These are phyloP conservation scores for Hydnomerulius pinastri DNA, from an alignment of 768 basidiomycete species.

Conservation along the genomic window DNA sequence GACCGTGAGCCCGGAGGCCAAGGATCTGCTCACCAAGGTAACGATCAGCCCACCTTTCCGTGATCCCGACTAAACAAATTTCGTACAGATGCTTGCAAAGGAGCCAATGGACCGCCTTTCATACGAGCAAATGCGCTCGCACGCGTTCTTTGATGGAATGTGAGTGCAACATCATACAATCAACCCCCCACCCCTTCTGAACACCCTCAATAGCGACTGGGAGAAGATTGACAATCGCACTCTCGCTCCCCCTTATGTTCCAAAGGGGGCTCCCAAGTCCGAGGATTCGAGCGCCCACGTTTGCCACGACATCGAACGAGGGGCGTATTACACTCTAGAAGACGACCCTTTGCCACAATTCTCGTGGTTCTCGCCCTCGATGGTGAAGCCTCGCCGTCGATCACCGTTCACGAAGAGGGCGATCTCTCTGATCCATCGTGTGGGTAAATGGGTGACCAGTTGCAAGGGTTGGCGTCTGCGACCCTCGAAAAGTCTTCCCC, in stretches of 20 bases:
- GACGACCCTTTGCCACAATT: slow-evolving; percentile 9
- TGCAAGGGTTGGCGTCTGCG: neutral
- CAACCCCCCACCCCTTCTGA: neutral
- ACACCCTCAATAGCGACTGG: slow-evolving; percentile 2
- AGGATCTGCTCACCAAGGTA: neutral
- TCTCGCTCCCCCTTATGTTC: neutral
- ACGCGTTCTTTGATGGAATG: slow-evolving; percentile 7
- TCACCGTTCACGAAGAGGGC: neutral
- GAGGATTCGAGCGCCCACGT: neutral
- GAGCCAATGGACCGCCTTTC: neutral
- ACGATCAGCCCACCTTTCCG: neutral
- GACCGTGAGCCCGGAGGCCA: neutral
- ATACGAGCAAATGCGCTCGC: slow-evolving; percentile 7
- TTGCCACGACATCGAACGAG: neutral
- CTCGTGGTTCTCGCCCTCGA: neutral
- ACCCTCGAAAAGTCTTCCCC: neutral
- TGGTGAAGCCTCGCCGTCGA: neutral
- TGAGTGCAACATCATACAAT: neutral
- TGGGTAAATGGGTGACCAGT: neutral
- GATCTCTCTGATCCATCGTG: neutral
- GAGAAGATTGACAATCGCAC: slow-evolving; percentile 2
- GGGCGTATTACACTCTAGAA: neutral
- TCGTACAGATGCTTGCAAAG: slow-evolving; percentile 9
- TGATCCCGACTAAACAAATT: neutral
- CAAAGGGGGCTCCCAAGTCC: neutral